A percentile compares a stretch with the other conserved stretches of the same genome.
Evolutionary conservation across 2,329 filamentous ascomycete genomes (phyloP).

Genomic region (Hymenoscyphus infarciens): DNA sequence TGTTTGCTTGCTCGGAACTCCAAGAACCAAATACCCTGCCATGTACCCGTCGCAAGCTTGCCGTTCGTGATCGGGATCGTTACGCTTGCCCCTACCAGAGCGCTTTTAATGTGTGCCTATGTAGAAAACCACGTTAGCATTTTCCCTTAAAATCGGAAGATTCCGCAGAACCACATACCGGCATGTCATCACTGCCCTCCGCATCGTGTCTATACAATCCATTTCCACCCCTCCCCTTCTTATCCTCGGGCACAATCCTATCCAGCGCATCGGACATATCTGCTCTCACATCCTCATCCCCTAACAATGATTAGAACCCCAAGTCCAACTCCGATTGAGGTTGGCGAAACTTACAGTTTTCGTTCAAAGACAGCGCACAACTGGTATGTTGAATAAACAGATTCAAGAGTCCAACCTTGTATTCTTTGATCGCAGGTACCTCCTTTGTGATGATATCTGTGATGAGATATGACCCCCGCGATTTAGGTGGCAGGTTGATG

Average conservation of each 20-base stretch:
- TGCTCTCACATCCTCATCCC: slow-evolving; percentile 73
- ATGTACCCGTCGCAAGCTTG: slow-evolving; percentile 65
- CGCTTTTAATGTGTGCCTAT: slow-evolving; percentile 87
- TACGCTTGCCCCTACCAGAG: slow-evolving; percentile 82
- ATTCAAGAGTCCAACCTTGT: slow-evolving; percentile 83
- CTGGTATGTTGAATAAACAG: slow-evolving; percentile 95
- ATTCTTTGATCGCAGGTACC: slow-evolving; percentile 75
- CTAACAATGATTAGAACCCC: background rate
- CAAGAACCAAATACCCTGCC: slow-evolving; percentile 91
- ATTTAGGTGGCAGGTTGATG: slow-evolving; percentile 71
- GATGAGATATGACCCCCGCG: slow-evolving; percentile 84
- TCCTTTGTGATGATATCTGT: slow-evolving; percentile 69
- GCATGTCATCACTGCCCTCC: slow-evolving; percentile 93
- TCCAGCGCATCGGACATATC: slow-evolving; percentile 93
- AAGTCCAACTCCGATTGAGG: too few species aligned
- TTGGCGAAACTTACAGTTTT: slow-evolving; percentile 58
- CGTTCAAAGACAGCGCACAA: slow-evolving; percentile 86
- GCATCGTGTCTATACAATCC: slow-evolving; percentile 77
- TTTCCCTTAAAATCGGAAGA: background rate
- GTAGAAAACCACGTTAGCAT: background rate
- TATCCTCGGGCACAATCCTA: slow-evolving; percentile 80
- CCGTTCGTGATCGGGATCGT: slow-evolving; percentile 90
- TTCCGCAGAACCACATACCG: slow-evolving; percentile 48
- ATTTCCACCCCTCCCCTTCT: slow-evolving; percentile 59
- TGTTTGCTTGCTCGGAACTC: slow-evolving; percentile 81